Evolutionary conservation across 345 rosid species (phyloP).

Genomic region (Litchi chinensis): DNA sequence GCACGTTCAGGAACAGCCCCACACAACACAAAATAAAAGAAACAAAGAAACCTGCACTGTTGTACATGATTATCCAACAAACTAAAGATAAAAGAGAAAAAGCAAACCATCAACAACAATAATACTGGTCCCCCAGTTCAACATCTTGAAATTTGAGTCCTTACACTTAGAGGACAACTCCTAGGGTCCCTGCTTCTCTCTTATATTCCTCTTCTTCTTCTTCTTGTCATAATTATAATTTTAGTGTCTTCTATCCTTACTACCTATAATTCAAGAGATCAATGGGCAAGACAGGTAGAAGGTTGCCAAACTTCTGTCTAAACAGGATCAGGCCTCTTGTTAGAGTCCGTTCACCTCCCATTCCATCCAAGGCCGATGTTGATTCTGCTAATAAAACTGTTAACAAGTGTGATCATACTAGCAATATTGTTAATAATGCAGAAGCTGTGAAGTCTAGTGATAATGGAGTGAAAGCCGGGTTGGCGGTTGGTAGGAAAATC

Average conservation of each 20-base stretch:
- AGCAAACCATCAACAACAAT: slow-evolving; percentile 17
- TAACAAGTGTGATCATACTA: slow-evolving; percentile 13
- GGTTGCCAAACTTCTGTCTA: slow-evolving; percentile 68
- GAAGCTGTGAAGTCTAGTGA: slow-evolving; percentile 3
- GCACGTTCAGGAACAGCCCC: slow-evolving; percentile 58
- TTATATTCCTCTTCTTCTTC: slow-evolving; percentile 30
- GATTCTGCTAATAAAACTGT: slow-evolving; percentile 18
- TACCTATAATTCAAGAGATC: slow-evolving; percentile 6
- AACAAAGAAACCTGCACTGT: background rate
- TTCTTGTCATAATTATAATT: slow-evolving; percentile 14
- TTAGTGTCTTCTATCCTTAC: background rate
- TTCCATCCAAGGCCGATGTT: slow-evolving; percentile 41
- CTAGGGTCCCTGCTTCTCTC: slow-evolving; percentile 24
- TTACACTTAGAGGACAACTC: slow-evolving; percentile 3
- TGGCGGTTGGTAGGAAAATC: slow-evolving; percentile 60
- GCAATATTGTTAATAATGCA: background rate
- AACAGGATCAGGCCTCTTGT: slow-evolving; percentile 81
- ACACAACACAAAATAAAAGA: slow-evolving; percentile 27
- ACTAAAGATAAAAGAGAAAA: slow-evolving; percentile 18
- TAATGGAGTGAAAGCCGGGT: slow-evolving; percentile 17
- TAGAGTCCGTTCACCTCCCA: slow-evolving; percentile 67
- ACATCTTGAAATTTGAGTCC: slow-evolving; percentile 32
- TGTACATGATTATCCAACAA: slow-evolving; percentile 30
- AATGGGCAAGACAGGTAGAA: slow-evolving; percentile 58
- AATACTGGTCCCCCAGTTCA: slow-evolving; percentile 16